These are phyloP conservation scores for Karstenula rhodostoma DNA, from an alignment of 2,329 filamentous ascomycete species.

Conservation along the genomic window DNA sequence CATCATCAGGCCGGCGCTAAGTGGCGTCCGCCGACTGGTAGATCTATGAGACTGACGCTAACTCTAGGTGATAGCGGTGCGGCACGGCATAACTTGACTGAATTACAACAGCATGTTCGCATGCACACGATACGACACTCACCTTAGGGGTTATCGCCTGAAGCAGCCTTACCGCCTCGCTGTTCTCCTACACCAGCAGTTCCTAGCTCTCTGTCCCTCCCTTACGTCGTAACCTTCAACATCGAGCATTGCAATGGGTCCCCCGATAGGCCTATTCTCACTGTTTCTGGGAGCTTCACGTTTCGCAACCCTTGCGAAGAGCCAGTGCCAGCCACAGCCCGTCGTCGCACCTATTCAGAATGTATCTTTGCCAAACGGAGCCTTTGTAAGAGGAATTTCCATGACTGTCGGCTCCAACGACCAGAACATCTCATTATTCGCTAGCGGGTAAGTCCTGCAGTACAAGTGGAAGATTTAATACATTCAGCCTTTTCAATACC, in stretches of 20 bases:
- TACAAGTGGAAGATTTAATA: slow-evolving; percentile 3
- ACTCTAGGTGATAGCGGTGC: slow-evolving; percentile 3
- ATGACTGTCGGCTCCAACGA: slow-evolving; percentile 23
- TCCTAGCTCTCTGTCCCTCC: background rate
- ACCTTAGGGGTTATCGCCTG: background rate
- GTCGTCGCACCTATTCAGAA: slow-evolving; percentile 22
- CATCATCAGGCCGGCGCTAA: slow-evolving; percentile 10
- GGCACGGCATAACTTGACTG: background rate
- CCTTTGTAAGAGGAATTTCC: slow-evolving; percentile 20
- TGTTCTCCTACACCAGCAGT: background rate
- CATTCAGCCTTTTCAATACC: background rate
- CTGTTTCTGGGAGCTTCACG: slow-evolving; percentile 4
- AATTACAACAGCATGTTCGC: slow-evolving; percentile 8
- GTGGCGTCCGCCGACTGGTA: slow-evolving; percentile 18
- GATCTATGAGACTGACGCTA: background rate
- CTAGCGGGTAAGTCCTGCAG: slow-evolving; percentile 23
- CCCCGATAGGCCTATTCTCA: background rate
- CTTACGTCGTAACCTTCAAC: background rate
- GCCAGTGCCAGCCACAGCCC: slow-evolving; percentile 19
- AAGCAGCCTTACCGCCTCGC: background rate
- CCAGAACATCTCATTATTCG: slow-evolving; percentile 28
- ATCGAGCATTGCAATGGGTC: slow-evolving; percentile 9
- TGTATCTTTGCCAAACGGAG: slow-evolving; percentile 23
- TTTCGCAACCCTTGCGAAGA: slow-evolving; percentile 4
- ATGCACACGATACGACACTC: background rate